Evolutionary conservation across 2,329 filamentous ascomycete genomes (phyloP).

Genomic region (Colletotrichum salicis): DNA sequence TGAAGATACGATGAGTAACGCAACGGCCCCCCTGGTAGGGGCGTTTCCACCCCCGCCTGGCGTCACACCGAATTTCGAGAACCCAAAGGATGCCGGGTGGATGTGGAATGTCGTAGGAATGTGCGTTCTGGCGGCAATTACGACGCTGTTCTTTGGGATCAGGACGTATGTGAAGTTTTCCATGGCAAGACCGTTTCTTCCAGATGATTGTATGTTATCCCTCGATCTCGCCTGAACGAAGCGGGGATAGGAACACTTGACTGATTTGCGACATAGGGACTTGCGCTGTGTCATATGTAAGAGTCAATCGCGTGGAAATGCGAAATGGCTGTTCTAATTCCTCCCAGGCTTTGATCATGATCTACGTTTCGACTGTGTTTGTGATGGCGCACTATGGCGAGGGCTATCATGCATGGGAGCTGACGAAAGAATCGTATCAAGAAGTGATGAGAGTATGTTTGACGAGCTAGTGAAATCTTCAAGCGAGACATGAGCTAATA

Average conservation of each 20-base stretch:
- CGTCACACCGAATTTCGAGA: constrained; percentile 37
- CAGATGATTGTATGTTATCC: constrained; percentile 23
- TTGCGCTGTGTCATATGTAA: constrained; percentile 29
- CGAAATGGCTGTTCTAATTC: background rate
- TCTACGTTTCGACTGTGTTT: constrained; percentile 21
- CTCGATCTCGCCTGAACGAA: background rate
- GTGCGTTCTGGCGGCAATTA: constrained; percentile 32
- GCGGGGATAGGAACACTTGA: no score
- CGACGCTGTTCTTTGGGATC: constrained; percentile 32
- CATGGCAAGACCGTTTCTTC: constrained; percentile 7
- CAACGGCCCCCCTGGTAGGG: constrained; percentile 25
- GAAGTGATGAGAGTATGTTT: constrained; percentile 36
- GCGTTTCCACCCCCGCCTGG: constrained; percentile 39
- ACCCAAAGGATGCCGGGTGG: constrained; percentile 35
- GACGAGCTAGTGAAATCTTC: fast-evolving
- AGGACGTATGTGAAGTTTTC: constrained; percentile 37
- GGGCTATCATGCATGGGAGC: constrained; percentile 40
- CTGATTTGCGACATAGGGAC: constrained; percentile 19
- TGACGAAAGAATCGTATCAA: constrained; percentile 34
- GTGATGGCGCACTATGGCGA: constrained; percentile 39
- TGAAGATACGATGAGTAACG: constrained; percentile 25
- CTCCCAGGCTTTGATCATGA: background rate
- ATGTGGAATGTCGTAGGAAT: constrained; percentile 32
- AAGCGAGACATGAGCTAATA: background rate
- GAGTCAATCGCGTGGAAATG: background rate